Base-by-base conservation (phyloP, 345 rosid species). In the Eucalyptus rudis region DNA sequence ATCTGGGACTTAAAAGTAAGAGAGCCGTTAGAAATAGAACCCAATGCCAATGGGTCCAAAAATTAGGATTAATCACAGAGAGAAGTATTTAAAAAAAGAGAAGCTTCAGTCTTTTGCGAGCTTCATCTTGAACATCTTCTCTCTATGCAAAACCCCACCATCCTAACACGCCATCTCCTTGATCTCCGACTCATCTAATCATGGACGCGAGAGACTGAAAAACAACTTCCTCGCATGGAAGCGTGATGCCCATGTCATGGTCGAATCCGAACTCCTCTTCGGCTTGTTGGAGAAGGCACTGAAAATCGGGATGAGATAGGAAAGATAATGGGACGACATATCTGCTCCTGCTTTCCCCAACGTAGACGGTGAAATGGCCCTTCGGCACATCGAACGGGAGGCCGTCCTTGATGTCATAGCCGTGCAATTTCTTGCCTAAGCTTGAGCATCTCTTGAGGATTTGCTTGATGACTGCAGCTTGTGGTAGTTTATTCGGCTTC, bases 371-470 rank as follows among this genome's bases (percentile, higher is more conserved):
- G 31, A 93, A 93, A 64, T 93, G 94, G 19, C 94, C 94, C 45
- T 89, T 91, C 3, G 93, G 94, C n/a, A 93, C 92, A 85, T 91
- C 92, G 25, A 87, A 88, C 13, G 97, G 97, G 76, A 95, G 95
- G 13, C 93, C 94, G 51, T 91, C 93, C 49, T 95, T 93, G 24
- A 88, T 91, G 31, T 92, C 93, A 47, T 93, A 88, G 59, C 83
- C 31, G 40, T 86, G 87, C 31, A 76, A 83, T 90, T 93, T 96
- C 94, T 93, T 96, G 43, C 98, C 98, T 54, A 97, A 88, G 89
- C 98, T 97, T 1, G 98, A 97, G 89, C 98, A 97, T 88, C 96
- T 94, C 92, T 93, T 96, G 13, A 97, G 92, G 68, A 96, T 97
- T 87, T 96, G 95, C 90, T 94, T 97, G 43, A 97, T 87, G 59